These are phyloP conservation scores for Sporothrix phasma DNA, from an alignment of 2,329 filamentous ascomycete species.

Conservation along the genomic window DNA sequence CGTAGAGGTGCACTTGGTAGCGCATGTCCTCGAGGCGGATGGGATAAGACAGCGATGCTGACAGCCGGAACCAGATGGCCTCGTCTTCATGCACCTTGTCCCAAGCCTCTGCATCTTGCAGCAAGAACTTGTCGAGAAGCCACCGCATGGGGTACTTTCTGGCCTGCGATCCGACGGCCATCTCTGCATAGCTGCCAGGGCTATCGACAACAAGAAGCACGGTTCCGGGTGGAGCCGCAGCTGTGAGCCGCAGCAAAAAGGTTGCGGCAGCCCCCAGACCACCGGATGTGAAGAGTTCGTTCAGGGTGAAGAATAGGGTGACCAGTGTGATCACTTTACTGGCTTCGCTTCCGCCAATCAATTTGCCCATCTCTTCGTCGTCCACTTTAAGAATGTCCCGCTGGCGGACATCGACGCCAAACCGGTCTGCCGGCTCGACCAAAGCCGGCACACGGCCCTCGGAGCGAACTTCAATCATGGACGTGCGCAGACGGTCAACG, in stretches of 20 bases:
- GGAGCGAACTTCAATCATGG: constrained; percentile 29
- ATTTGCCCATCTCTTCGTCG: constrained; percentile 25
- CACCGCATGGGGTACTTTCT: constrained; percentile 87
- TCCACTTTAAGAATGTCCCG: constrained; percentile 39
- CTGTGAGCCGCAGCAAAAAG: constrained; percentile 62
- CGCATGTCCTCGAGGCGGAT: constrained; percentile 90
- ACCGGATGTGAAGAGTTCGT: constrained; percentile 80
- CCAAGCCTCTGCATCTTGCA: constrained; percentile 47
- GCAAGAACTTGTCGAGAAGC: constrained; percentile 75
- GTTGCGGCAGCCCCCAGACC: constrained; percentile 63
- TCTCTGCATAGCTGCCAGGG: constrained; percentile 83
- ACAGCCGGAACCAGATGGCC: constrained; percentile 74
- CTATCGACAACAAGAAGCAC: constrained; percentile 82
- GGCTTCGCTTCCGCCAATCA: constrained; percentile 22
- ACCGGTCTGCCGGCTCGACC: constrained; percentile 27
- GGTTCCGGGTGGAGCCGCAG: constrained; percentile 45
- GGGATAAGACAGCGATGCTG: constrained; percentile 60
- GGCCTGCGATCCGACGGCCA: constrained; percentile 53
- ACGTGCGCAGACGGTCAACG: constrained; percentile 45
- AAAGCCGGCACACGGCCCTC: constrained; percentile 41
- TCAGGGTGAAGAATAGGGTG: constrained; percentile 87
- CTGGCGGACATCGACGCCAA: constrained; percentile 36
- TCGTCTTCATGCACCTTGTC: constrained; percentile 65
- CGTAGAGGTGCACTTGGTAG: constrained; percentile 83
- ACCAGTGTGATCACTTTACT: constrained; percentile 43